phyloP scores from a whole-genome alignment of 768 basidiomycete genomes.

The Hirschioporus abietinus region DNA sequence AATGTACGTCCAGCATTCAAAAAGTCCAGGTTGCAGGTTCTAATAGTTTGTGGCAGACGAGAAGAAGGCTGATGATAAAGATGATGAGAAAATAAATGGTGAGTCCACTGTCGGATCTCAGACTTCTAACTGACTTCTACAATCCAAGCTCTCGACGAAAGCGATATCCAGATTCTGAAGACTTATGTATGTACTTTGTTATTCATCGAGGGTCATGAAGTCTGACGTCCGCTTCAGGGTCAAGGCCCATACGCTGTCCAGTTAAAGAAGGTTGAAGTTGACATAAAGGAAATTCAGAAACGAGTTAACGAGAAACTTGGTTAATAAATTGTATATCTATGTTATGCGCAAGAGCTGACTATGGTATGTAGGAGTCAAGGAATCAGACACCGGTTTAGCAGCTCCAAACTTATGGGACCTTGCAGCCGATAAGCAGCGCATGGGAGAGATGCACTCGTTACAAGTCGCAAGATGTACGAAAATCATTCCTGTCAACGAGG shows the following conservation, averaged over 20 bases:
- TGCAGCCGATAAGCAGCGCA: slow-evolving; percentile 84
- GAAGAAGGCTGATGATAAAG: slow-evolving; percentile 81
- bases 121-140: not conserved
- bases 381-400: slow-evolving; percentile 95
- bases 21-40: not conserved
- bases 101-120: slow-evolving; percentile 20
- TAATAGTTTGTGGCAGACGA: slow-evolving; percentile 47
- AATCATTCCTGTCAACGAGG: slow-evolving; percentile 82
- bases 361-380: slow-evolving; percentile 71
- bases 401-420: slow-evolving; percentile 98
- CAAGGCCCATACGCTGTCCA: slow-evolving; percentile 95
- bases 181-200: slow-evolving; percentile 68
- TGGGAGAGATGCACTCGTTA: slow-evolving; percentile 87
- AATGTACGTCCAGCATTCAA: slow-evolving; percentile 53
- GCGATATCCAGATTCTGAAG: slow-evolving; percentile 98
- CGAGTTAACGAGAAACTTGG: slow-evolving; percentile 97
- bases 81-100: slow-evolving; percentile 92
- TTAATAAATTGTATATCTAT: slow-evolving; percentile 22
- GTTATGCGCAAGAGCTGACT: slow-evolving; percentile 8
- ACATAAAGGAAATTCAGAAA: slow-evolving; percentile 95
- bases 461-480: slow-evolving; percentile 99
- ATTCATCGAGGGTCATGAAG: not conserved
- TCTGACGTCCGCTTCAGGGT: slow-evolving; percentile 50
- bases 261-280: slow-evolving; percentile 83
- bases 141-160: slow-evolving; percentile 83